These are phyloP conservation scores for Przewalskia tangutica DNA, from an alignment of 257 asterid genomes.

Conservation along the genomic window DNA sequence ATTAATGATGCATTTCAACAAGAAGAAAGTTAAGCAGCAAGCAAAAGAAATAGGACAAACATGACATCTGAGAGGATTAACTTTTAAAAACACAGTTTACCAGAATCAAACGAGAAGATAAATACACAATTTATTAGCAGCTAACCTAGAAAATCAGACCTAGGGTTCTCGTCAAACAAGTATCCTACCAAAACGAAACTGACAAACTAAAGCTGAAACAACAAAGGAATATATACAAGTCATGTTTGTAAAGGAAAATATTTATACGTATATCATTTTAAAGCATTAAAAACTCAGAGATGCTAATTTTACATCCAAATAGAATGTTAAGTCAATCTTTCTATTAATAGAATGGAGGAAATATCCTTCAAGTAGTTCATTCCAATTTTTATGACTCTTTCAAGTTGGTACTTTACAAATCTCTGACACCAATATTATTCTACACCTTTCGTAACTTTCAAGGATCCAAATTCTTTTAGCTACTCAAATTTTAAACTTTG, in stretches of 20 bases:
- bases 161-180: background rate
- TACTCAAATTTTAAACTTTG: background rate
- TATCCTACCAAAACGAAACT: background rate
- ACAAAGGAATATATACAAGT: background rate
- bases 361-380: background rate
- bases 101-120: background rate
- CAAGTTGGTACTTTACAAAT: background rate
- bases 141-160: background rate
- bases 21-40: background rate
- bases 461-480: background rate
- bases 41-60: background rate
- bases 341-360: background rate
- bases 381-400: background rate
- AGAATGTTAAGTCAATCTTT: background rate
- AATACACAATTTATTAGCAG: background rate
- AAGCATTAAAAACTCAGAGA: background rate
- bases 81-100: background rate
- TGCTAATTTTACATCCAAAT: background rate
- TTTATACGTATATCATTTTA: background rate
- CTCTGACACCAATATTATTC: background rate
- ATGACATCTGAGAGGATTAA: background rate
- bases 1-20: background rate
- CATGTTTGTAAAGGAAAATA: background rate
- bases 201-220: background rate
- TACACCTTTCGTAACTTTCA: background rate